A percentile compares a stretch with the other conserved stretches of the same genome.
Conservation (phyloP, 805 yeast genomes). For the Metahyphopichia silvanorum region DNA sequence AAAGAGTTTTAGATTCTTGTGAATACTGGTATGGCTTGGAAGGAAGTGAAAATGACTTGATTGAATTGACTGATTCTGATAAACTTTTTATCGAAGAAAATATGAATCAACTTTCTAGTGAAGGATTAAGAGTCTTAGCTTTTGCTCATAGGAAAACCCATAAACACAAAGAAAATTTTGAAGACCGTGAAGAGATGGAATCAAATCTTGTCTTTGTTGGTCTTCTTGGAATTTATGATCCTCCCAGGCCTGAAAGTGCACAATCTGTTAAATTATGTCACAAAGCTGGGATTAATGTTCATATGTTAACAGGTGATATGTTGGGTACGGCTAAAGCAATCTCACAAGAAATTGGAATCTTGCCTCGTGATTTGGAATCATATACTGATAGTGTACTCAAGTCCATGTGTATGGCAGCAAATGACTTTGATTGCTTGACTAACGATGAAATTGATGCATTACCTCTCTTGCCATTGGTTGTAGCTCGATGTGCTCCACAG, state of each 20-base stretch:
- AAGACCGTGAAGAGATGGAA: slow-evolving; percentile 19
- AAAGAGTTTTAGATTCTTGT: slow-evolving; percentile 23
- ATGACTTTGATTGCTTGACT: slow-evolving; percentile 60
- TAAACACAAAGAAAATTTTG: slow-evolving; percentile 9
- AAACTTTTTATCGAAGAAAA: slow-evolving; percentile 18
- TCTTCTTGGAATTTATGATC: slow-evolving; percentile 32
- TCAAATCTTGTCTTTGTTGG: slow-evolving; percentile 22
- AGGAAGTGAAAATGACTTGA: slow-evolving; percentile 5
- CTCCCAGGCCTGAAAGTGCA: slow-evolving; percentile 31
- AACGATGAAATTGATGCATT: slow-evolving; percentile 58
- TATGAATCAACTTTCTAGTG: slow-evolving; percentile 22
- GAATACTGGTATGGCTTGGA: slow-evolving; percentile 14
- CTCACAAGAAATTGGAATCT: slow-evolving; percentile 33
- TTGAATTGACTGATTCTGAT: slow-evolving; percentile 18
- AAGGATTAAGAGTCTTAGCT: slow-evolving; percentile 32
- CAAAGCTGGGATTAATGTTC: slow-evolving; percentile 32
- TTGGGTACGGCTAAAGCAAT: slow-evolving; percentile 34
- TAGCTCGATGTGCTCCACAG: slow-evolving; percentile 82
- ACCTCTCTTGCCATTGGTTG: slow-evolving; percentile 70
- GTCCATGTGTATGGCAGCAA: slow-evolving; percentile 74
- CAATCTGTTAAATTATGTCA: slow-evolving; percentile 26
- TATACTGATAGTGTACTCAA: slow-evolving; percentile 54
- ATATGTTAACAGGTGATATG: slow-evolving; percentile 34
- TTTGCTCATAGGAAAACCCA: slow-evolving; percentile 21
- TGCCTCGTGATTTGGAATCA: slow-evolving; percentile 47